phyloP scores from a whole-genome alignment of 805 yeast genomes.

The Kluyveromyces starmeri region DNA sequence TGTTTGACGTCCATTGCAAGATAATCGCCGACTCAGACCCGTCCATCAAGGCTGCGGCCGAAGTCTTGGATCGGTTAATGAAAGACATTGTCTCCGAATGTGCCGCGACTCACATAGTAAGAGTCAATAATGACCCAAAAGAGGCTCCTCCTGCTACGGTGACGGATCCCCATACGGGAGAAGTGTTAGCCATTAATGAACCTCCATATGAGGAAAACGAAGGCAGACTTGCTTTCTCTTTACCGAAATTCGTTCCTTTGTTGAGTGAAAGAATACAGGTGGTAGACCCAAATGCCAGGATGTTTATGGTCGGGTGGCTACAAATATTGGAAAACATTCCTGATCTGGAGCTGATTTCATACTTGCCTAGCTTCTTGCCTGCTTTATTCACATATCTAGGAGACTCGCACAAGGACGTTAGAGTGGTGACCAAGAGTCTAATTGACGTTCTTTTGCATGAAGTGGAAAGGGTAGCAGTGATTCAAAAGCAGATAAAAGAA shows the following conservation, averaged over 20 bases:
- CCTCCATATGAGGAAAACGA: conserved; percentile 31
- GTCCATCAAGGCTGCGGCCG: conserved; percentile 92
- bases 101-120: conserved; percentile 78
- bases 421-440: conserved; percentile 74
- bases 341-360: conserved; percentile 77
- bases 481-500: conserved; percentile 44
- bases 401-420: conserved; percentile 77
- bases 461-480: conserved; percentile 63
- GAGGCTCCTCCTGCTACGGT: conserved; percentile 36
- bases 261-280: conserved; percentile 85
- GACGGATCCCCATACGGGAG: conserved; percentile 45
- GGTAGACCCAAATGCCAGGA: conserved; percentile 84
- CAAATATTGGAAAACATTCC: conserved; percentile 89
- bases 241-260: conserved; percentile 85
- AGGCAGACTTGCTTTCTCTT: conserved; percentile 51
- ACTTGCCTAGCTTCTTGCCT: conserved; percentile 80
- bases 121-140: conserved; percentile 44
- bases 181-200: conserved; percentile 51
- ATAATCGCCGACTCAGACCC: conserved; percentile 85
- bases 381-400: conserved; percentile 69
- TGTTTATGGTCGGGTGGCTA: conserved; percentile 89
- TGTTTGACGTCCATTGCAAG: conserved; percentile 85
- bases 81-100: conserved; percentile 94
- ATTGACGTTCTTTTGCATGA: conserved; percentile 71
- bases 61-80: conserved; percentile 76